Evolutionary conservation across 495 filamentous ascomycete genomes (phyloP).

Genomic region (Neurospora sp.): DNA sequence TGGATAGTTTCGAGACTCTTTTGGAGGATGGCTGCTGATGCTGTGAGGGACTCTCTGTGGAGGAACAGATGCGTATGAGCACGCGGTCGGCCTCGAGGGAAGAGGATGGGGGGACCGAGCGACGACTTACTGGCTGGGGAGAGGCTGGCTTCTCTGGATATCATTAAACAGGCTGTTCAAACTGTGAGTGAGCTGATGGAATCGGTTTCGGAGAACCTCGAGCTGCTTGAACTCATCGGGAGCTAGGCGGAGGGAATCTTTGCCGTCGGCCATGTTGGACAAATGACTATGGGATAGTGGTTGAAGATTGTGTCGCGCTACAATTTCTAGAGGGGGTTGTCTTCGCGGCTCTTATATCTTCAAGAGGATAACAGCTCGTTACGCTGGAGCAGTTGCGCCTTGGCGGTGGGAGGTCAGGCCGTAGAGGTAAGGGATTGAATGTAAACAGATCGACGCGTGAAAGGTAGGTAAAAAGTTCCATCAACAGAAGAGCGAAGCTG

Average conservation of each 20-base stretch:
- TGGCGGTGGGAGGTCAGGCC: background rate
- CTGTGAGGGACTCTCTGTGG: slow-evolving; percentile 57
- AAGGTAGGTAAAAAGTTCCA: background rate
- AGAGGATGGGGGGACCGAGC: background rate
- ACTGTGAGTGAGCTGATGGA: slow-evolving; percentile 57
- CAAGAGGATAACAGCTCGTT: no score
- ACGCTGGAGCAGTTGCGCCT: background rate
- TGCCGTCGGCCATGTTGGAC: slow-evolving; percentile 28
- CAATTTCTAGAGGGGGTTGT: background rate
- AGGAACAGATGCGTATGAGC: background rate
- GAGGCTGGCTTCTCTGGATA: slow-evolving; percentile 23
- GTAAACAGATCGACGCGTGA: background rate
- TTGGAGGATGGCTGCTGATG: slow-evolving; percentile 54
- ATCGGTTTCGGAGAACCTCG: slow-evolving; percentile 63
- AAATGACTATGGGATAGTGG: background rate
- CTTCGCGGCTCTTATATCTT: background rate
- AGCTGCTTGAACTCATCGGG: slow-evolving; percentile 61
- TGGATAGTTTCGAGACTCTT: slow-evolving; percentile 51
- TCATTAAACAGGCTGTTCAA: slow-evolving; percentile 48
- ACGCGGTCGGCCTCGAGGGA: background rate
- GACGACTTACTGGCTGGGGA: slow-evolving; percentile 26
- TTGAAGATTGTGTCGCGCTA: background rate
- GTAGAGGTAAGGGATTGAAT: background rate
- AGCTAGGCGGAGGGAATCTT: slow-evolving; percentile 29
- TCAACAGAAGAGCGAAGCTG: background rate